Evolutionary conservation across 2,329 filamentous ascomycete species (phyloP).

Genomic region (Aspergillus tanneri): DNA sequence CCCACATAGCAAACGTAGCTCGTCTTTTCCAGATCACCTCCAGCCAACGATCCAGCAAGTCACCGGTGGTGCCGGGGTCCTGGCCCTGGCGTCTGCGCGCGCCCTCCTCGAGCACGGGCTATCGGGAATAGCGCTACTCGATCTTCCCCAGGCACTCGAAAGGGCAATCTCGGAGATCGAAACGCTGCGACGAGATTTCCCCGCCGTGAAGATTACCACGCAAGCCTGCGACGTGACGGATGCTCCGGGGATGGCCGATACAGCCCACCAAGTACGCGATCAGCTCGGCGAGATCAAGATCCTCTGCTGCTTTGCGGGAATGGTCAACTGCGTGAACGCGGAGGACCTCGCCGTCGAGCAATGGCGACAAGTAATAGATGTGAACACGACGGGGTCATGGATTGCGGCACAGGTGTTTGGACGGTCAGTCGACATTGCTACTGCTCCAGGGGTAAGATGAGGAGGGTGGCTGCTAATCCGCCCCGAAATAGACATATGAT

Average conservation of each 20-base stretch:
- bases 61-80: constrained; percentile 65
- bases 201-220: constrained; percentile 52
- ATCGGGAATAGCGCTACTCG: constrained; percentile 58
- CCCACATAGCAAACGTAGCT: background rate
- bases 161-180: constrained; percentile 43
- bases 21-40: background rate
- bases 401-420: constrained; percentile 66
- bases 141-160: constrained; percentile 50
- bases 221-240: constrained; percentile 61
- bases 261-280: constrained; percentile 12
- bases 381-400: constrained; percentile 70
- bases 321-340: constrained; percentile 63
- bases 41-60: constrained; percentile 40
- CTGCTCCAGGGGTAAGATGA: background rate
- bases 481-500: constrained; percentile 51
- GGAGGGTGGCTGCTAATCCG: no score
- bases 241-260: constrained; percentile 29
- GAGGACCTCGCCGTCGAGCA: constrained; percentile 57
- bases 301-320: constrained; percentile 65
- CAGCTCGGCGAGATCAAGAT: constrained; percentile 55
- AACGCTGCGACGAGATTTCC: constrained; percentile 55
- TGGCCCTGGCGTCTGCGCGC: constrained; percentile 57
- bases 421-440: constrained; percentile 28
- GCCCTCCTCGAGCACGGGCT: constrained; percentile 69
- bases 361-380: constrained; percentile 65